Evolutionary conservation across 2,329 filamentous ascomycete genomes (phyloP), one percentile per base, ranked within the genome.

Genomic region (Teratosphaeria destructans): DNA sequence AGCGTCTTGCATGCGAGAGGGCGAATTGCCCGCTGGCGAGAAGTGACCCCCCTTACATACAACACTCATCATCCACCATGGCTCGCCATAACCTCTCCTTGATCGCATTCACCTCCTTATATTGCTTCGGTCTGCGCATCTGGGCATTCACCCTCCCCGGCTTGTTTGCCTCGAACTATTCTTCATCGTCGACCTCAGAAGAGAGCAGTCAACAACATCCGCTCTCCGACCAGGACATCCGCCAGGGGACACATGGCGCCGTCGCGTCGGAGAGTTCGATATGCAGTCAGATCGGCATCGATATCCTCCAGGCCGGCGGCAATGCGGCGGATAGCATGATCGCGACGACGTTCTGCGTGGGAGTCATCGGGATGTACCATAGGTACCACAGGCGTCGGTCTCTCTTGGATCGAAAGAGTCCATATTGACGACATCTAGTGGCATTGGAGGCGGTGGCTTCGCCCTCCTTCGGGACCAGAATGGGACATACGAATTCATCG

Each of bases 371-470:
- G 59, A 79, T 79, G 76, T 78, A 79, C 62, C 67, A 69, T 57
- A 62, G 59, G 58, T 63, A 55, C 62, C 67, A 69, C 56, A 62
- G 59, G 58, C 62, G 54, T 56, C 62, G 8, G 10, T 27, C 56
- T 11, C 4, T 49, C 35, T 11, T 39, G 34, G 32, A 54, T 27
- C 11, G 6, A 29, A 72, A 71, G 56, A 6, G 3, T 19, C 43
- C 72, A 76, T 49, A 19, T 23, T 49, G 43, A 49, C n/a, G 23
- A n/a, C n/a, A 49, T 23, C 8, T n/a, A 56, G 53, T 49, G 92
- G 93, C 16, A 87, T 96, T 61, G 92, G 89, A 23, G 93, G 93
- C 6, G 93, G 93, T 49, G 93, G 93, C 2, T 97, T 97, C 75
- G 88, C 91, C 81, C 79, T 96, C 5, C 83, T 96, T 5, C 85